A percentile compares a stretch with the other conserved stretches of the same genome.
These are phyloP conservation scores for Pseudogymnoascus sp. DNA, from an alignment of 2,329 filamentous ascomycete species.

Conservation along the genomic window DNA sequence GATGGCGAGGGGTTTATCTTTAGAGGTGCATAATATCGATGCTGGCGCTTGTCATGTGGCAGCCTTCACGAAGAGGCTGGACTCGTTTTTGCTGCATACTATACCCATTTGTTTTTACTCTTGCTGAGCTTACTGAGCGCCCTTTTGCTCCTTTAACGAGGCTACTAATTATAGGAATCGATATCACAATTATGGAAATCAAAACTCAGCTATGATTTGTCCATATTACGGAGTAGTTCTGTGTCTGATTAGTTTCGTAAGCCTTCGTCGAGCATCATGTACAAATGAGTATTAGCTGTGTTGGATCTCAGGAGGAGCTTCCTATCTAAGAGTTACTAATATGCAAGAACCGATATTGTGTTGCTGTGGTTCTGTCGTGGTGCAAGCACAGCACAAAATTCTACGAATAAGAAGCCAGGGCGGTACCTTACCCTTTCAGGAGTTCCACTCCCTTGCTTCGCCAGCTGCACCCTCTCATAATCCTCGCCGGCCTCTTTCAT, in stretches of 20 bases:
- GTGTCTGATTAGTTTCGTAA: neutral
- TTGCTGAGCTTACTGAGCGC: neutral
- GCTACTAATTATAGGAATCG: neutral
- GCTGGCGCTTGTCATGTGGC: neutral
- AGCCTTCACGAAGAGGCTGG: neutral
- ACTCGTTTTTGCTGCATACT: neutral
- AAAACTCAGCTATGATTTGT: neutral
- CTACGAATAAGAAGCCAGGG: neutral
- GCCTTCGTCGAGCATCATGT: neutral
- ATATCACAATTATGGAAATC: neutral
- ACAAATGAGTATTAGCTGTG: neutral
- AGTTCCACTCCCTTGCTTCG: constrained; percentile 1
- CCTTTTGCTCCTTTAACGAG: neutral
- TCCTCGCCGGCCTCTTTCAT: neutral
- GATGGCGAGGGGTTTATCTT: neutral
- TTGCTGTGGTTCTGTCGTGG: neutral
- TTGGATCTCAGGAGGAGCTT: neutral
- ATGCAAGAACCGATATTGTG: neutral
- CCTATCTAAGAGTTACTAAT: neutral
- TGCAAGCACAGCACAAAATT: neutral
- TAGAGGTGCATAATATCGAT: neutral
- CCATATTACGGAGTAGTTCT: neutral
- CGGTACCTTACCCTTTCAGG: neutral
- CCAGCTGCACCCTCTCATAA: neutral
- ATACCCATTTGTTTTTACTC: constrained; percentile 3